Base-by-base conservation (phyloP, 2,329 filamentous ascomycete species). In the Fusarium illudens region DNA sequence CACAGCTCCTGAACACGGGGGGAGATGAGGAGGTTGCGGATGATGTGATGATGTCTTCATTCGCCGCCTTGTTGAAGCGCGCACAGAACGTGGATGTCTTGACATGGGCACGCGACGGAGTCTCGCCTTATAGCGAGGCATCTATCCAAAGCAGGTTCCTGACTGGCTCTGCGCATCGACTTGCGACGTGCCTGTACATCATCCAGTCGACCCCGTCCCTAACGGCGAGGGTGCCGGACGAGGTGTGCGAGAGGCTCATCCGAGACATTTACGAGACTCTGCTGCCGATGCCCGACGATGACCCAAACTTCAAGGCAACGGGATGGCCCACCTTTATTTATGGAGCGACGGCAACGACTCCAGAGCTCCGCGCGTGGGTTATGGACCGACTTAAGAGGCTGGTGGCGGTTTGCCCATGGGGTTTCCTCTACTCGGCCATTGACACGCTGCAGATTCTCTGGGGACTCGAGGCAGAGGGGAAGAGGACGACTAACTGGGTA, bases 241-340 rank as follows among this genome's bases (percentile, higher is more conserved):
- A 62, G 46, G 59, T 70, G n/a, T 57, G 53, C 32, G 72, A 76
- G 10, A 62, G 70, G 4, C 75, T 87, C 6, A 81, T 80, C 13
- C 67, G 76, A 6, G 82, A 85, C 27, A 78, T 86, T 10, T 78
- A 85, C n/a, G 60, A 79, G 6, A 82, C 86, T 42, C 77, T 88
- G 4, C 79, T 80, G 1, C 76, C 75, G n/a, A 80, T 88, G 1
- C 79, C 81, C 1, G 78, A 82, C 10, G 77, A 82, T 2, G 84
- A 87, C 53, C 78, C 80, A 3, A 81, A 86, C 13, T 84, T 86
- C 77, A 88, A 87, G 69, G 84, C 83, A 0, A 86, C 84, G 1
- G 81, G 82, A 9, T 88, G 84, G 85, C 84, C 86, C 1, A 82
- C 85, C 0, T 88, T 88, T 58, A 79, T 88, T 20, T 83, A 82